Conservation (phyloP, 306 rosid species). For the Luffa acutangula region DNA sequence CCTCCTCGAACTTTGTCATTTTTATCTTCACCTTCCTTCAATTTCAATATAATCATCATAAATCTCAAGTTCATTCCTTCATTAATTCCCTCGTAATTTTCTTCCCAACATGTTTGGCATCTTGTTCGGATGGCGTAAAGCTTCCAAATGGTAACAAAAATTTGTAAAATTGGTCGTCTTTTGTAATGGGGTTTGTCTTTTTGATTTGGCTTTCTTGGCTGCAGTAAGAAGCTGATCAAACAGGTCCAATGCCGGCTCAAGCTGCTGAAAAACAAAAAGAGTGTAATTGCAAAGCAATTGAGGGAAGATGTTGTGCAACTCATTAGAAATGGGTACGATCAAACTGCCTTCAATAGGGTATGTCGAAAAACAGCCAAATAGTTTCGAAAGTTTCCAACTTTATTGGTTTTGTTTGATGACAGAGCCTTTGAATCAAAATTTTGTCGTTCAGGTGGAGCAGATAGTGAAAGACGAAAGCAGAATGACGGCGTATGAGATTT, state of each 20-base stretch:
- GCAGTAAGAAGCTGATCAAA: slow-evolving; percentile 53
- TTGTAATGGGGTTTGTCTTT: not conserved
- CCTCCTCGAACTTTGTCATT: not conserved
- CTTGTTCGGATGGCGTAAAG: slow-evolving; percentile 79
- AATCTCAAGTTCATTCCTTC: not conserved
- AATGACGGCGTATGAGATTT: slow-evolving; percentile 40
- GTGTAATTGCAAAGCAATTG: slow-evolving; percentile 34
- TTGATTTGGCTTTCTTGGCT: not conserved
- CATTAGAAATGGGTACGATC: slow-evolving; percentile 35
- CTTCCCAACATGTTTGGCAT: slow-evolving; percentile 45
- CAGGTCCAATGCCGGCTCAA: slow-evolving; percentile 39
- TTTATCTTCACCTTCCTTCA: not conserved
- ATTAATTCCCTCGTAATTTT: not conserved
- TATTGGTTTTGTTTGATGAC: not conserved
- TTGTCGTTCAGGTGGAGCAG: slow-evolving; percentile 49
- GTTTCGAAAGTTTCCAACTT: not conserved
- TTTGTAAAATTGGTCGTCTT: not conserved
- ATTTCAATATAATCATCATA: too few relatives aligned
- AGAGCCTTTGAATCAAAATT: not conserved
- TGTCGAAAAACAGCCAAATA: not conserved
- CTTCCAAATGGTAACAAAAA: slow-evolving; percentile 65
- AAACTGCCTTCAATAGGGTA: slow-evolving; percentile 51
- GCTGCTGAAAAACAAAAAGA: slow-evolving; percentile 53
- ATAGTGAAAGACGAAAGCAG: slow-evolving; percentile 44
- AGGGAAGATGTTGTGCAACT: slow-evolving; percentile 47